Conservation (phyloP, 768 basidiomycete species). For the Lactifluus pinguis region DNA sequence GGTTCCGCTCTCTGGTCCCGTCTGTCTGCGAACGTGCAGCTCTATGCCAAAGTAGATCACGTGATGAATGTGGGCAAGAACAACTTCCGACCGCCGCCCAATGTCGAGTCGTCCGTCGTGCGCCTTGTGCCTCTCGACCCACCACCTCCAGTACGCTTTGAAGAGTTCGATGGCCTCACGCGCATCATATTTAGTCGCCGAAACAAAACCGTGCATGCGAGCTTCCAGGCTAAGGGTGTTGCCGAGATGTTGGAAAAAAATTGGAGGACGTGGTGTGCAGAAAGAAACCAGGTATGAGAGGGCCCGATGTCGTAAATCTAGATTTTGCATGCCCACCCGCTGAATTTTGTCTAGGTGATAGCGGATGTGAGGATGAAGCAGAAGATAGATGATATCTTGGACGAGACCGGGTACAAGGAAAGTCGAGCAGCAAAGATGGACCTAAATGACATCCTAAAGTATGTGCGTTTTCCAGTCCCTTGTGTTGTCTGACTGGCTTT, state of each 20-base stretch:
- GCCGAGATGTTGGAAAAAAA: slow-evolving; percentile 92
- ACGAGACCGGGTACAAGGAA: slow-evolving; percentile 14
- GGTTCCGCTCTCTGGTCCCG: slow-evolving; percentile 86
- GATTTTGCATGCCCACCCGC: not conserved
- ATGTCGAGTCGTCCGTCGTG: slow-evolving; percentile 90
- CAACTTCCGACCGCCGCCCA: slow-evolving; percentile 92
- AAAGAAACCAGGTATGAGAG: slow-evolving; percentile 44
- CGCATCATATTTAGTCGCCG: slow-evolving; percentile 83
- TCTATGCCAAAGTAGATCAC: slow-evolving; percentile 94
- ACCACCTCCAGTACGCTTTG: slow-evolving; percentile 90
- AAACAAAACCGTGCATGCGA: slow-evolving; percentile 85
- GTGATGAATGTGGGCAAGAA: slow-evolving; percentile 95
- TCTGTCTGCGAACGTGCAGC: slow-evolving; percentile 91
- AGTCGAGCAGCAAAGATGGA: slow-evolving; percentile 21
- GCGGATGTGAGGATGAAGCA: slow-evolving; percentile 11
- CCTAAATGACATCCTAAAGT: slow-evolving; percentile 18
- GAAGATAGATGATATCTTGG: slow-evolving; percentile 16
- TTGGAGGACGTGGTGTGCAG: slow-evolving; percentile 85
- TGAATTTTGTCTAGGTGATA: not conserved
- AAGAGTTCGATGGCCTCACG: slow-evolving; percentile 94
- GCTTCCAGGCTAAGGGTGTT: slow-evolving; percentile 91
- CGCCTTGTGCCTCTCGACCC: slow-evolving; percentile 88
- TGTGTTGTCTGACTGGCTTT: not conserved
- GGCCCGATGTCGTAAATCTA: not conserved
- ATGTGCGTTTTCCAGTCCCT: not conserved